Percentiles rank a stretch among this genome's conserved stretches.
These are phyloP conservation scores for Alternaria atra DNA, from an alignment of 2,329 filamentous ascomycete genomes.

Conservation along the genomic window DNA sequence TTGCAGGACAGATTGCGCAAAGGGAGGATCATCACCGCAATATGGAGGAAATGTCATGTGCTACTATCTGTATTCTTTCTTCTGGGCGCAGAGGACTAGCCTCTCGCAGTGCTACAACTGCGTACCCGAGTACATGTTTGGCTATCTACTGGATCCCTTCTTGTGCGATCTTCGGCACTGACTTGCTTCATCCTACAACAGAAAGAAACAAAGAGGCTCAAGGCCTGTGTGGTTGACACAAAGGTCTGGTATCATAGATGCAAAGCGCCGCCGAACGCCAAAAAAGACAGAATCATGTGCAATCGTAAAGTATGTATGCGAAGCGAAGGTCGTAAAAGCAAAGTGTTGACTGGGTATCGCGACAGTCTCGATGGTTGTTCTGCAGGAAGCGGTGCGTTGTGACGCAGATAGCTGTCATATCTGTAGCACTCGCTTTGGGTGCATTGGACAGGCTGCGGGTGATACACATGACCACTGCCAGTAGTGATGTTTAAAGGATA, in stretches of 20 bases:
- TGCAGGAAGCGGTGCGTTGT: conserved; percentile 20
- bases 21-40: conserved; percentile 2
- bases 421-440: conserved; percentile 12
- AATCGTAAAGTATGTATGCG: conserved; percentile 43
- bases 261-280: conserved; percentile 39
- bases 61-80: conserved; percentile 17
- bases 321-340: conserved; percentile 25
- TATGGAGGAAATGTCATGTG: neutral
- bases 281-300: conserved; percentile 37
- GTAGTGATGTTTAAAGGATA: neutral
- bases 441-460: conserved; percentile 1
- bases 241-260: conserved; percentile 51
- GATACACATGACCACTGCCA: neutral
- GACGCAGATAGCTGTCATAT: conserved; percentile 18
- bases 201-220: conserved; percentile 30
- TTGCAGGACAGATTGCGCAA: conserved; percentile 7
- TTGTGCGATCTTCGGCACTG: conserved; percentile 7
- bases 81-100: conserved; percentile 12
- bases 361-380: conserved; percentile 13
- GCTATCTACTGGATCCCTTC: conserved; percentile 7
- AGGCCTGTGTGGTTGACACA: conserved; percentile 46
- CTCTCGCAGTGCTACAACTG: conserved; percentile 10
- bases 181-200: conserved; percentile 7
- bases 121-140: conserved; percentile 13
- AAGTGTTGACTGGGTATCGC: conserved; percentile 23